Evolutionary conservation across 139 green algal genomes (phyloP).

Genomic region (Chlorella sorokiniana): DNA sequence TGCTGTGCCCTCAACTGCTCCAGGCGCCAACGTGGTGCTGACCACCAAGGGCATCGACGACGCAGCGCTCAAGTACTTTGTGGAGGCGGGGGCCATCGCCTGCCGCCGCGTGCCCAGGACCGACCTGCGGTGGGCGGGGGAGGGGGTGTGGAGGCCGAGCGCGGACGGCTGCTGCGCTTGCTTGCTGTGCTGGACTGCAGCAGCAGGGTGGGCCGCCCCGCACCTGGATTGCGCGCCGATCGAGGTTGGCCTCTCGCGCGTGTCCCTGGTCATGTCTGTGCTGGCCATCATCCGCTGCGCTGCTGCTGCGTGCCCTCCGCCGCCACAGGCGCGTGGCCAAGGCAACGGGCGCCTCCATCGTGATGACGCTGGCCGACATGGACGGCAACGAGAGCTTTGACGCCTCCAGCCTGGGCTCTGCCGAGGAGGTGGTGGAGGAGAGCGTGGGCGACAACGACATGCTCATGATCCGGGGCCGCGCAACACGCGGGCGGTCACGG

Average conservation of each 20-base stretch:
- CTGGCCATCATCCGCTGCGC: too few species aligned
- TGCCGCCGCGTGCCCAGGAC: conserved; percentile 93
- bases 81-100: conserved; percentile 94
- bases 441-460: conserved; percentile 81
- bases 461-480: conserved; percentile 79
- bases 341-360: conserved; percentile 86
- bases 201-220: too few species aligned
- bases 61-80: conserved; percentile 97
- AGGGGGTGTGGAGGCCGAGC: not conserved
- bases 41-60: conserved; percentile 99
- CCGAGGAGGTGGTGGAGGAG: conserved; percentile 79
- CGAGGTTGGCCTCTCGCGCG: too few species aligned
- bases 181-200: not conserved
- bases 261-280: too few species aligned
- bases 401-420: conserved; percentile 64
- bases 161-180: not conserved
- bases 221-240: too few species aligned
- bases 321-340: conserved; percentile 85
- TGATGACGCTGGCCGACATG: conserved; percentile 95
- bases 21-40: conserved; percentile 97
- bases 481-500: conserved; percentile 52
- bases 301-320: not conserved
- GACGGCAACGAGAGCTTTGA: conserved; percentile 98
- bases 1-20: not conserved
- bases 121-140: conserved; percentile 78